Percentiles rank a stretch among this genome's conserved stretches.
Conservation (phyloP, 495 filamentous ascomycete genomes). For the Neurospora africana region DNA sequence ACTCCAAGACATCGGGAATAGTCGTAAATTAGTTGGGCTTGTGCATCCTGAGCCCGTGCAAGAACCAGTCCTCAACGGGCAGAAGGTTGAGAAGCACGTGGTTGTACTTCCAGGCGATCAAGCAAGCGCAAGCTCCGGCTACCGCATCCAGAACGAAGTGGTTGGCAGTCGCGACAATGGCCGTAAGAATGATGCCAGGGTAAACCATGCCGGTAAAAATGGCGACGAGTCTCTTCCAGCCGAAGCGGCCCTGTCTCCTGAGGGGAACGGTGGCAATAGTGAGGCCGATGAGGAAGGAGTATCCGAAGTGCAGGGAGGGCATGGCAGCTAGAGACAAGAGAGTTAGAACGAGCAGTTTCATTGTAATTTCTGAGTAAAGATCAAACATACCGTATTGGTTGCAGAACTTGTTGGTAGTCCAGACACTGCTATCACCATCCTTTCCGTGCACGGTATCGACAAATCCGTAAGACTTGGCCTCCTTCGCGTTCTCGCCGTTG, state of each 20-base stretch:
- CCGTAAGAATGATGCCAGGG: conserved; percentile 52
- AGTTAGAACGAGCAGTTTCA: background rate
- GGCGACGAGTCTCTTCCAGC: conserved; percentile 19
- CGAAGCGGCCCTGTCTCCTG: conserved; percentile 12
- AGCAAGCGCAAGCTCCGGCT: conserved; percentile 40
- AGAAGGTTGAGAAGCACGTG: conserved; percentile 17
- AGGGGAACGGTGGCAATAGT: conserved; percentile 44
- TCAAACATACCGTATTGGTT: conserved; percentile 28
- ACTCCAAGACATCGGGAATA: background rate
- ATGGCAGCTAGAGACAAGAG: conserved; percentile 45
- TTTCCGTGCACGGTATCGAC: conserved; percentile 64
- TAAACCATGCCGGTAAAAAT: conserved; percentile 51
- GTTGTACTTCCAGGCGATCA: conserved; percentile 21
- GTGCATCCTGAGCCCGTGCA: conserved; percentile 18
- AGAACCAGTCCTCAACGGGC: conserved; percentile 21
- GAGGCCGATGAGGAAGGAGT: conserved; percentile 63
- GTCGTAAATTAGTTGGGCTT: conserved; percentile 12
- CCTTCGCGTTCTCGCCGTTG: conserved; percentile 13
- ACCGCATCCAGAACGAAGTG: conserved; percentile 65
- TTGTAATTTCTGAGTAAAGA: background rate
- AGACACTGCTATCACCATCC: conserved; percentile 46
- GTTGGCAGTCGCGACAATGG: conserved; percentile 64
- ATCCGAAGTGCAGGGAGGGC: conserved; percentile 74
- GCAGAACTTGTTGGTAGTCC: conserved; percentile 63
- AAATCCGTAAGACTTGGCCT: conserved; percentile 47